A percentile compares a stretch with the other conserved stretches of the same genome.
Evolutionary conservation across 2,329 filamentous ascomycete species (phyloP).

Genomic region (Aphanocladium album): DNA sequence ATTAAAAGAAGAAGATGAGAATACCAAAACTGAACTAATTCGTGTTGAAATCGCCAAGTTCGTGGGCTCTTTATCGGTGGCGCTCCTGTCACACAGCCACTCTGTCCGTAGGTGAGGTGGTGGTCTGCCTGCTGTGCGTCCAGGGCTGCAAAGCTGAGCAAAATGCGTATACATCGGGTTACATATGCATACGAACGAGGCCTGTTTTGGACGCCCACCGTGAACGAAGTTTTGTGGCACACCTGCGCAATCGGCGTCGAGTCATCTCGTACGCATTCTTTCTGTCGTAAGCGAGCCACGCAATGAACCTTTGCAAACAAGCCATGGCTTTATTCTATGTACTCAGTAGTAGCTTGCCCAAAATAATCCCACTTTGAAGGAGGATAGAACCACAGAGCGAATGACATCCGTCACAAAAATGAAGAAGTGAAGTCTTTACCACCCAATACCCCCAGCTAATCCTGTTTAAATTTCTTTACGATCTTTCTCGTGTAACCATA

Average conservation of each 20-base stretch:
- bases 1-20: not conserved
- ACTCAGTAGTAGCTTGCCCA: not conserved
- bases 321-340: not conserved
- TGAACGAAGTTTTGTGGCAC: not conserved
- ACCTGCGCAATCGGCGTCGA: not conserved
- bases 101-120: not conserved
- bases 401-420: not conserved
- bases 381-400: not conserved
- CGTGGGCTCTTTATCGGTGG: not conserved
- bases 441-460: not conserved
- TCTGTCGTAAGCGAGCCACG: not conserved
- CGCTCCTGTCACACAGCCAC: not conserved
- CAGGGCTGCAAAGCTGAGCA: not conserved
- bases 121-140: not conserved
- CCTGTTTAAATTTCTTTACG: not conserved
- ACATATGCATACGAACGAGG: not conserved
- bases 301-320: not conserved
- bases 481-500: not conserved
- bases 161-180: not conserved
- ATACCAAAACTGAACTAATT: not conserved
- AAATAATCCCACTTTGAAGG: not conserved
- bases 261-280: not conserved
- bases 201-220: not conserved
- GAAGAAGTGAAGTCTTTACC: not conserved
- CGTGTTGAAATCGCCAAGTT: not conserved